These are phyloP conservation scores for Voacanga thouarsii DNA, from an alignment of 257 asterid species.

Conservation along the genomic window DNA sequence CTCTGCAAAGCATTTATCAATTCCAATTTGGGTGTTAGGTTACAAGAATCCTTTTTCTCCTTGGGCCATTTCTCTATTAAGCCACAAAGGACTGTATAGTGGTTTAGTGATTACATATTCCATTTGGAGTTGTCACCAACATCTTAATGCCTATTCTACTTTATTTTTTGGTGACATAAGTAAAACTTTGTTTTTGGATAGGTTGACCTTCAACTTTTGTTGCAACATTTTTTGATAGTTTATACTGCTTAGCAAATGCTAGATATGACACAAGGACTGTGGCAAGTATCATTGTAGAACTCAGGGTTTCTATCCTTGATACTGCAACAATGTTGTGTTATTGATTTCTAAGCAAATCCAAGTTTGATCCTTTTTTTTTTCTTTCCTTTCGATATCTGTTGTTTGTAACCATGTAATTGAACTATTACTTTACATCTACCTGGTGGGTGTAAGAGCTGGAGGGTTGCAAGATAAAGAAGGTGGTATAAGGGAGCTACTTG, in stretches of 20 bases:
- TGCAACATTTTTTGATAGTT: too few relatives aligned
- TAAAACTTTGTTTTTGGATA: too few relatives aligned
- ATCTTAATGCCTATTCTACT: too few relatives aligned
- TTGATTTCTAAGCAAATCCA: background rate
- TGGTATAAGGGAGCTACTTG: slow-evolving; percentile 71
- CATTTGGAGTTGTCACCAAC: too few relatives aligned
- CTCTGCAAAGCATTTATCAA: background rate
- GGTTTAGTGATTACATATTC: too few relatives aligned
- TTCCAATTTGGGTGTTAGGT: background rate
- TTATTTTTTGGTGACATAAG: too few relatives aligned
- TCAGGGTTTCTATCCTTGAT: background rate
- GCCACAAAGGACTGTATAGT: too few relatives aligned
- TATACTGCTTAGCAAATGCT: too few relatives aligned
- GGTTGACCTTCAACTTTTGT: too few relatives aligned
- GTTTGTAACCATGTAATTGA: background rate
- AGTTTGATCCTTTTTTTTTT: background rate
- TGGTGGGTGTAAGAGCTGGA: slow-evolving; percentile 64
- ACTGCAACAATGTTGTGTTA: background rate
- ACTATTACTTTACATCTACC: background rate
- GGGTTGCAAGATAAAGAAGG: slow-evolving; percentile 95
- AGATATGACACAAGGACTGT: background rate
- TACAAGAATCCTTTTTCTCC: background rate
- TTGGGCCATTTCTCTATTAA: too few relatives aligned
- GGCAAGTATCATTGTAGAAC: background rate
- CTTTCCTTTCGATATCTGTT: background rate